Conservation (phyloP, 2,329 filamentous ascomycete genomes). For the Xylariomycetidae sp. region DNA sequence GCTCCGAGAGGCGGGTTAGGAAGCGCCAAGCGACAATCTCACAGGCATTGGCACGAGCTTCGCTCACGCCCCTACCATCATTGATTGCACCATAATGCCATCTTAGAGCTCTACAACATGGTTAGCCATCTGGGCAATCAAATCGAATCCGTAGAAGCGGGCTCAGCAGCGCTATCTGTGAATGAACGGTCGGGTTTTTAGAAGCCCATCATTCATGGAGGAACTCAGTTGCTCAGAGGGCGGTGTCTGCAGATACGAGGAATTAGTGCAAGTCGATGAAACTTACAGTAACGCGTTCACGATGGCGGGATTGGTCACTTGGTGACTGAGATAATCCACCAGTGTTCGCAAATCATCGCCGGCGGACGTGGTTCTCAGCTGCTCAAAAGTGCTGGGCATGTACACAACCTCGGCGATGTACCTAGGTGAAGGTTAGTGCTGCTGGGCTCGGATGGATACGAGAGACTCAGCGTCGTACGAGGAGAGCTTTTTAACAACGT, state of each 20-base stretch:
- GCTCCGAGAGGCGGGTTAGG: conserved; percentile 64
- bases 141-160: too few species aligned
- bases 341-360: conserved; percentile 54
- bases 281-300: conserved; percentile 71
- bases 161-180: too few species aligned
- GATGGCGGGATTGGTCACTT: conserved; percentile 63
- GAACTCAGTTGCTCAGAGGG: too few species aligned
- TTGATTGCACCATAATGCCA: conserved; percentile 65
- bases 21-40: conserved; percentile 81
- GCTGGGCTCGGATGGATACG: not conserved
- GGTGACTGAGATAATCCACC: conserved; percentile 58
- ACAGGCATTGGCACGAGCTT: conserved; percentile 67
- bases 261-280: not conserved
- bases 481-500: conserved; percentile 63
- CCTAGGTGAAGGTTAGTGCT: conserved; percentile 30
- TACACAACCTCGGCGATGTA: conserved; percentile 60
- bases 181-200: too few species aligned
- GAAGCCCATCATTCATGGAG: too few species aligned
- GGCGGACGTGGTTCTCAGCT: conserved; percentile 62
- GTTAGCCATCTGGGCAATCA: too few species aligned
- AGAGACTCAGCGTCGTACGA: conserved; percentile 39
- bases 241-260: too few species aligned
- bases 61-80: conserved; percentile 61
- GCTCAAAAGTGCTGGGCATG: conserved; percentile 67
- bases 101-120: conserved; percentile 64